Percentiles rank a stretch among this genome's conserved stretches.
These are phyloP conservation scores for Kappamyces sp. DNA, from an alignment of 192 early-diverging fungal species.

Conservation along the genomic window DNA sequence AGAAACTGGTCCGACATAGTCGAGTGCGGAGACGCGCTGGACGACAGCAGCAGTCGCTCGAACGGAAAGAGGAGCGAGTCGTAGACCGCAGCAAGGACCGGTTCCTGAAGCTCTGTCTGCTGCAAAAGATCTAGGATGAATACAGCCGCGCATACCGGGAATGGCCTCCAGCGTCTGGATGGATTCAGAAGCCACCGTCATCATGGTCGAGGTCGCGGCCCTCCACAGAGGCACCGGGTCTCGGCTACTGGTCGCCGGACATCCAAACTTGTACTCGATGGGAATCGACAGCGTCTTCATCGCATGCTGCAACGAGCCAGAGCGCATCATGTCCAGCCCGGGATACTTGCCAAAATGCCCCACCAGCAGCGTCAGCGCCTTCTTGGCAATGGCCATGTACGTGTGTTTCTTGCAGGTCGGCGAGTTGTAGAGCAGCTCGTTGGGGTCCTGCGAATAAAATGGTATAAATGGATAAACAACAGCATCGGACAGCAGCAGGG, in stretches of 20 bases:
- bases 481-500: constrained; percentile 26
- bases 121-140: constrained; percentile 12
- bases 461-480: constrained; percentile 31
- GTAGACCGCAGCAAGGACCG: constrained; percentile 52
- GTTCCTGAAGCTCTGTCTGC: constrained; percentile 50
- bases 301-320: constrained; percentile 29
- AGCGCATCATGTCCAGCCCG: constrained; percentile 38
- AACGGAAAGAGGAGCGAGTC: constrained; percentile 23
- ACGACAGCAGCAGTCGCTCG: neutral
- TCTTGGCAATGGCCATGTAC: constrained; percentile 71
- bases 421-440: neutral
- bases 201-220: constrained; percentile 53
- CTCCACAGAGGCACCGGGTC: constrained; percentile 70
- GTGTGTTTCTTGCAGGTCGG: constrained; percentile 39
- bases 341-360: constrained; percentile 50
- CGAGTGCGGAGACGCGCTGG: constrained; percentile 40
- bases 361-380: constrained; percentile 45
- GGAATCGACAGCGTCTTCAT: constrained; percentile 56
- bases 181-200: constrained; percentile 46
- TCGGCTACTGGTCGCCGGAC: constrained; percentile 64
- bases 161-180: constrained; percentile 33
- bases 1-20: constrained; percentile 57
- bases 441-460: neutral
- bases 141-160: constrained; percentile 17
- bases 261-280: constrained; percentile 69